Evolutionary conservation across 257 asterid genomes (phyloP), one percentile per base, ranked within the genome.

Genomic region (Solanum appendiculatum): DNA sequence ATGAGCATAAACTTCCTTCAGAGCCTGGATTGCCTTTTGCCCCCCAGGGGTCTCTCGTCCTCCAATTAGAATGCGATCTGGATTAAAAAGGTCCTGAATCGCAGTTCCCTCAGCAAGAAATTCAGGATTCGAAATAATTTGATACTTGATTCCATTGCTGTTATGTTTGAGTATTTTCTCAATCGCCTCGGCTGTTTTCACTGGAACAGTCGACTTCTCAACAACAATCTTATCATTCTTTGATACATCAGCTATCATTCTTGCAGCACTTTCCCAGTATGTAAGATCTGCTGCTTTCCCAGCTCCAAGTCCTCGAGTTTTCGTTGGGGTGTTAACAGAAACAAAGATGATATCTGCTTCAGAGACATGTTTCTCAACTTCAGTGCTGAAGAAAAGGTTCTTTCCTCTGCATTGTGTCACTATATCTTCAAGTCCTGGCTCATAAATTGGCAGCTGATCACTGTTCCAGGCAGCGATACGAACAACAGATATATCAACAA

Each of bases 211-310:
- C 16, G 91, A 90, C 63, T 90, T 88, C 90, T 87, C 92, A 44
- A 90, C 91, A 3, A 88, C 90, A 37, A 90, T 90, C 72, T 90
- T 90, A 51, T 87, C 90, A 31, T 88, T 87, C 81, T 87, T 90
- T 1, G 91, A 66, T 9, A 87, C 90, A 85, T 88, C 91, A 84
- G 91, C 92, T 18, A 90, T 90, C 92, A 90, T 90, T 10, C 91
- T 87, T 11, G 91, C 91, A 11, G 92, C 92, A 72, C 92, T 90
- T 70, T 90, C 92, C 91, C 90, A 90, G 27, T 88, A 90, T 5
- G 92, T 90, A 40, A 88, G 89, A 72, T 90, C 89, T 18, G 92
- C 92, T 72, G 91, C 92, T 86, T 90, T 90, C 63, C 92, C 89
- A n/a, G 92, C 92, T 25, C 91, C 90, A 25, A 90, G 90, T 5